A percentile compares a stretch with the other conserved stretches of the same genome.
These are phyloP conservation scores for Aureobasidium sp. DNA, from an alignment of 2,329 filamentous ascomycete species.

Conservation along the genomic window DNA sequence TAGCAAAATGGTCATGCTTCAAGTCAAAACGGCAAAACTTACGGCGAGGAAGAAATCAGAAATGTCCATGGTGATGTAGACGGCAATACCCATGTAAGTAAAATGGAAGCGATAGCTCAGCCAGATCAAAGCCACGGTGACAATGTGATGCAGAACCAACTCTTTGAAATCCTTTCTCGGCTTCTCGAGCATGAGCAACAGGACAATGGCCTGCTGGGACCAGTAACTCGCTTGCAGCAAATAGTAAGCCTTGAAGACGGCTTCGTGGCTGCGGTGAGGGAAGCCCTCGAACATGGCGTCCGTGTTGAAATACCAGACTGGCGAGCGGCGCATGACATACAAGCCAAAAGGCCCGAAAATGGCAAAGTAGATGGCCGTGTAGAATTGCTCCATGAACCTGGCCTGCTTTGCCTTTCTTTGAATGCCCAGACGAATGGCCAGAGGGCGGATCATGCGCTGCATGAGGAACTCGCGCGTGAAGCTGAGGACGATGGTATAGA, in stretches of 20 bases:
- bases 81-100: conserved; percentile 85
- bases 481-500: conserved; percentile 83
- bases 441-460: conserved; percentile 76
- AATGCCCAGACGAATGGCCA: conserved; percentile 65
- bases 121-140: conserved; percentile 75
- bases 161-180: conserved; percentile 93
- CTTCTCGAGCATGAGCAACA: conserved; percentile 83
- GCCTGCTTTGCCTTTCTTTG: conserved; percentile 68
- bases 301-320: conserved; percentile 94
- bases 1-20: not conserved
- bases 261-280: conserved; percentile 75
- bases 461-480: conserved; percentile 96
- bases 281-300: conserved; percentile 82
- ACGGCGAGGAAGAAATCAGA: conserved; percentile 93
- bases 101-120: conserved; percentile 95
- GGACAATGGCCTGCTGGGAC: conserved; percentile 86
- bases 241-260: conserved; percentile 88
- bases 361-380: conserved; percentile 85
- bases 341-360: conserved; percentile 76
- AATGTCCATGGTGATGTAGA: conserved; percentile 92
- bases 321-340: conserved; percentile 85
- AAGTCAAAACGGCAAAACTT: conserved; percentile 33
- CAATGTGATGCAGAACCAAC: conserved; percentile 83
- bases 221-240: conserved; percentile 91
- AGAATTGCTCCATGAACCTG: conserved; percentile 93